Evolutionary conservation across 2,329 filamentous ascomycete genomes (phyloP).

Genomic region (Talaromyces atroroseus): DNA sequence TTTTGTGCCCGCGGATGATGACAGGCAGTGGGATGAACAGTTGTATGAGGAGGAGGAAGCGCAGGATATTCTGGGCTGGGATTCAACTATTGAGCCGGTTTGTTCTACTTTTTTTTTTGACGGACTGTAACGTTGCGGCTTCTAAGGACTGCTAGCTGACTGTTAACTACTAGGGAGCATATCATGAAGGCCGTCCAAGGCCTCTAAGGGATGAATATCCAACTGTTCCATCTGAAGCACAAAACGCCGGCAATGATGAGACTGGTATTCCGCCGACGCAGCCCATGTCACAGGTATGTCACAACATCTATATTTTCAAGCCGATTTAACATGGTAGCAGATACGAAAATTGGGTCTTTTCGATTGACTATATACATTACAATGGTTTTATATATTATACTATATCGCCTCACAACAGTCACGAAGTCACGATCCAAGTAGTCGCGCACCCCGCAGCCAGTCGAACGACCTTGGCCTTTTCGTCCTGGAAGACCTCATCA

Average conservation of each 20-base stretch:
- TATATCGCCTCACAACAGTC: slow-evolving; percentile 9
- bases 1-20: slow-evolving; percentile 58
- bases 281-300: slow-evolving; percentile 43
- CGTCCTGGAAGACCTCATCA: too few species aligned
- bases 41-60: slow-evolving; percentile 44
- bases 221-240: slow-evolving; percentile 2
- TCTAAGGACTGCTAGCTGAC: slow-evolving; percentile 1
- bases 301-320: background rate
- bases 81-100: slow-evolving; percentile 50
- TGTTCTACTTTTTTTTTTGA: slow-evolving; percentile 15
- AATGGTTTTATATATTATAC: background rate
- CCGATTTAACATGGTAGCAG: slow-evolving; percentile 23
- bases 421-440: slow-evolving; percentile 61
- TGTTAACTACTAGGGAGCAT: slow-evolving; percentile 6
- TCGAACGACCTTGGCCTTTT: slow-evolving; percentile 49
- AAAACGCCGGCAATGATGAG: slow-evolving; percentile 23
- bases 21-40: slow-evolving; percentile 56
- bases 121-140: too few species aligned
- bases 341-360: slow-evolving; percentile 38
- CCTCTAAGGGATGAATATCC: slow-evolving; percentile 11
- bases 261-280: slow-evolving; percentile 44
- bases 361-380: slow-evolving; percentile 27
- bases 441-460: slow-evolving; percentile 88
- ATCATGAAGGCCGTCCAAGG: slow-evolving; percentile 12
- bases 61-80: slow-evolving; percentile 58